phyloP scores from a whole-genome alignment of 2,329 filamentous ascomycete genomes.

The Aspergillus pseudoviridinutans region DNA sequence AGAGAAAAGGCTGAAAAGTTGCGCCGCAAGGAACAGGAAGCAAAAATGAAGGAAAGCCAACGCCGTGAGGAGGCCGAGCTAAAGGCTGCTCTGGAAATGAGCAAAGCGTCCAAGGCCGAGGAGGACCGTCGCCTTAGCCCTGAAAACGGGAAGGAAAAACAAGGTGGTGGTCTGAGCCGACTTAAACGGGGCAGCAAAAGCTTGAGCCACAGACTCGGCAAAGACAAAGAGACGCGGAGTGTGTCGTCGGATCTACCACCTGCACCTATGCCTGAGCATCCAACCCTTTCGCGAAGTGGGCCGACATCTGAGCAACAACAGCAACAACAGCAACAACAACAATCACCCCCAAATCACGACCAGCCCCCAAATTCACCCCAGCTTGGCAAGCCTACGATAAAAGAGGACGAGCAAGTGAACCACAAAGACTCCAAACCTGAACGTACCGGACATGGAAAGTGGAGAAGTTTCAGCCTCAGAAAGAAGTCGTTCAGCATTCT shows the following conservation, averaged over 20 bases:
- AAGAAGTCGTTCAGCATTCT: slow-evolving; percentile 43
- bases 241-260: slow-evolving; percentile 24
- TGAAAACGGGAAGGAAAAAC: slow-evolving; percentile 31
- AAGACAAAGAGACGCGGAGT: slow-evolving; percentile 35
- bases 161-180: slow-evolving; percentile 54
- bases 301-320: slow-evolving; percentile 3
- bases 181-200: slow-evolving; percentile 72
- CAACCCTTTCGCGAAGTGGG: slow-evolving; percentile 5
- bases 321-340: slow-evolving; percentile 3
- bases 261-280: slow-evolving; percentile 17
- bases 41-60: slow-evolving; percentile 44
- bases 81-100: slow-evolving; percentile 61
- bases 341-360: slow-evolving; percentile 5
- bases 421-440: slow-evolving; percentile 18
- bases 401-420: slow-evolving; percentile 17
- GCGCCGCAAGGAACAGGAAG: slow-evolving; percentile 57
- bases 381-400: slow-evolving; percentile 10
- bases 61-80: slow-evolving; percentile 57
- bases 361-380: slow-evolving; percentile 1
- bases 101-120: slow-evolving; percentile 59
- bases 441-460: slow-evolving; percentile 23
- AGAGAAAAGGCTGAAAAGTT: slow-evolving; percentile 54
- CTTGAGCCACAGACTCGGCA: slow-evolving; percentile 65
- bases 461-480: slow-evolving; percentile 41
- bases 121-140: slow-evolving; percentile 40